Base-by-base conservation (phyloP, 495 filamentous ascomycete genomes). In the Aspergillus coremiiformis region DNA sequence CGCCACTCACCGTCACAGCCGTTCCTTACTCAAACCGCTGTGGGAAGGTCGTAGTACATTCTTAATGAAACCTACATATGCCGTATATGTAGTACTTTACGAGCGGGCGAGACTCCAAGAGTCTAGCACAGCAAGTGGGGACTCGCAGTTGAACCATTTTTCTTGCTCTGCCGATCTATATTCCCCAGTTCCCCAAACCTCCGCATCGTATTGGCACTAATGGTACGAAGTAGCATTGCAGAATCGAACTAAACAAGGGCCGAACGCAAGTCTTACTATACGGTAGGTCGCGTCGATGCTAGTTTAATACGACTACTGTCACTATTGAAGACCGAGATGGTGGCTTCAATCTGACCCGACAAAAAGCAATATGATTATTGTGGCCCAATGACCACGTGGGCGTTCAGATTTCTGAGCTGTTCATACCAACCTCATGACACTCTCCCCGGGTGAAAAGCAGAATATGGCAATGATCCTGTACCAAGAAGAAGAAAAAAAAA, bases 191-290 rank as follows among this genome's bases (percentile, higher is more conserved):
- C 14, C 11, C 37, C 6, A 3, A 41, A 41, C 11, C 37, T 41
- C 37, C 20, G 9, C 37, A 41, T 21, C 37, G 8, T 14, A 41
- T 41, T 41, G 37, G 37, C n/a, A n/a, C n/a, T n/a, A n/a, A n/a
- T n/a, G n/a, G n/a, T n/a, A n/a, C n/a, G n/a, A n/a, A n/a, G n/a
- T 41, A 21, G 37, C 2, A 21, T 15, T 21, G 37, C 15, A 6
- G 17, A 7, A 21, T 41, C 5, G 7, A 15, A 17, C 44, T 33
- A n/a, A 15, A 37, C 35, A 17, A 41, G 51, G 52, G 52, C 39
- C 51, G 47, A 24, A 51, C 43, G 48, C 43, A 56, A 41, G 53
- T 56, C 43, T 56, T 48, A 56, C 47, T 55, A n/a, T n/a, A n/a
- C n/a, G n/a, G n/a, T n/a, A 19, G 42, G 42, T 44, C 33, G 32